Conservation (phyloP, 2,329 filamentous ascomycete genomes). For the Thielaviopsis cerberus region DNA sequence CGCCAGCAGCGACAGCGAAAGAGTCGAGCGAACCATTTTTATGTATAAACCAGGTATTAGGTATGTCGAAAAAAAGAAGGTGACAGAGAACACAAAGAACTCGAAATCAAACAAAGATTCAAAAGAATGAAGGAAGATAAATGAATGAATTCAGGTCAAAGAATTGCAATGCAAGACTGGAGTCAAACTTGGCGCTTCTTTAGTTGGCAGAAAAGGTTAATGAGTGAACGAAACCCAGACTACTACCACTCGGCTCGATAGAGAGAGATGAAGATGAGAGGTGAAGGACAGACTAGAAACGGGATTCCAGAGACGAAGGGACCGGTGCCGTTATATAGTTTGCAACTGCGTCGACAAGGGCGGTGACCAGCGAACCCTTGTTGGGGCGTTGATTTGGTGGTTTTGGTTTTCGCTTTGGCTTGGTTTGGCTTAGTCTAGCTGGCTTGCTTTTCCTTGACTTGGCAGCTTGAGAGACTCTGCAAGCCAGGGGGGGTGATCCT, state of each 20-base stretch:
- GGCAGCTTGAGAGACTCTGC: not conserved
- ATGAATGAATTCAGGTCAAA: not conserved
- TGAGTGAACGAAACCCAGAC: conserved; percentile 4
- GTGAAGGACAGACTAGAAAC: not conserved
- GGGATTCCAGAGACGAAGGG: not conserved
- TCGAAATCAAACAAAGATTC: not conserved
- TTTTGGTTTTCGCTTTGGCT: not conserved
- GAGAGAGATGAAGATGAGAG: conserved; percentile 4
- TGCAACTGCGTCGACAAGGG: not conserved
- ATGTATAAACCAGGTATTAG: conserved; percentile 14
- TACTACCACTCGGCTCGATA: conserved; percentile 3
- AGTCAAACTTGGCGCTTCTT: not conserved
- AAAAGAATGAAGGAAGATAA: not conserved
- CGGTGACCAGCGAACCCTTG: not conserved
- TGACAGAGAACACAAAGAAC: not conserved
- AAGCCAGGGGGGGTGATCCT: not conserved
- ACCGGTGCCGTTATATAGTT: not conserved
- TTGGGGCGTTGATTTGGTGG: not conserved
- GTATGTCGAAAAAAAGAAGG: not conserved
- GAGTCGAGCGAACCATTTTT: conserved; percentile 20
- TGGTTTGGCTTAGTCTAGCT: not conserved
- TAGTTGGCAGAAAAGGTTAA: not conserved
- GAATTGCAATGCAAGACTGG: not conserved
- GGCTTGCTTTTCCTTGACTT: not conserved
- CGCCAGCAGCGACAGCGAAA: conserved; percentile 21